These are phyloP conservation scores for Amauroascus niger DNA, from an alignment of 2,329 filamentous ascomycete species.

Conservation along the genomic window DNA sequence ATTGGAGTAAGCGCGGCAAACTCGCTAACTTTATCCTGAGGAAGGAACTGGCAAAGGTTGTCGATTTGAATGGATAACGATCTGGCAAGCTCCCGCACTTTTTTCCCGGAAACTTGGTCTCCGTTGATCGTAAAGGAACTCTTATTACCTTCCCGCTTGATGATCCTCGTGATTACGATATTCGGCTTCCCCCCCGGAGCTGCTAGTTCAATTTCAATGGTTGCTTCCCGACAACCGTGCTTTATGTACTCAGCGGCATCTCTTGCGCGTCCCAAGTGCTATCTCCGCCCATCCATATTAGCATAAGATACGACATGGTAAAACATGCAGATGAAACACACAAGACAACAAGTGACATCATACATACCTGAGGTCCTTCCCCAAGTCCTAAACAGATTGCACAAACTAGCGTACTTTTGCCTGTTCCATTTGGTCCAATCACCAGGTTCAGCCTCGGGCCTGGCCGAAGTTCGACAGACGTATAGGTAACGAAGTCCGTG, in stretches of 20 bases:
- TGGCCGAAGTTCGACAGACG: conserved; percentile 77
- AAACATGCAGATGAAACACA: background rate
- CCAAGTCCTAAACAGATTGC: conserved; percentile 90
- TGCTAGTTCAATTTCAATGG: conserved; percentile 81
- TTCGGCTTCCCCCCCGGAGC: conserved; percentile 50
- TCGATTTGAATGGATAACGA: conserved; percentile 86
- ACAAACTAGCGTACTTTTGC: conserved; percentile 94
- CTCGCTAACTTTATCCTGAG: conserved; percentile 89
- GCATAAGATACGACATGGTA: background rate
- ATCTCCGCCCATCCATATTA: conserved; percentile 3
- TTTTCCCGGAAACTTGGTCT: conserved; percentile 49
- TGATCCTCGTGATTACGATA: conserved; percentile 62
- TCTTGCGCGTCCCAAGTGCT: conserved; percentile 75
- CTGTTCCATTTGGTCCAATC: conserved; percentile 96
- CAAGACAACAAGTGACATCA: background rate
- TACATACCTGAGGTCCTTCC: conserved; percentile 55
- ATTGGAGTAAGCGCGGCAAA: conserved; percentile 77
- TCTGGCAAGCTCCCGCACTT: conserved; percentile 57
- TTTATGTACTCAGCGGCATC: conserved; percentile 87
- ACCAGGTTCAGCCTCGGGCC: conserved; percentile 96
- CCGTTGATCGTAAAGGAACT: conserved; percentile 71
- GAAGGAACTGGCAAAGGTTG: conserved; percentile 93
- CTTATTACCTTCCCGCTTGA: conserved; percentile 72
- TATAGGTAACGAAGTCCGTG: conserved; percentile 90
- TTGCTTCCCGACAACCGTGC: conserved; percentile 65